Conservation (phyloP, 495 filamentous ascomycete species). For the Penicillium bialowiezense region DNA sequence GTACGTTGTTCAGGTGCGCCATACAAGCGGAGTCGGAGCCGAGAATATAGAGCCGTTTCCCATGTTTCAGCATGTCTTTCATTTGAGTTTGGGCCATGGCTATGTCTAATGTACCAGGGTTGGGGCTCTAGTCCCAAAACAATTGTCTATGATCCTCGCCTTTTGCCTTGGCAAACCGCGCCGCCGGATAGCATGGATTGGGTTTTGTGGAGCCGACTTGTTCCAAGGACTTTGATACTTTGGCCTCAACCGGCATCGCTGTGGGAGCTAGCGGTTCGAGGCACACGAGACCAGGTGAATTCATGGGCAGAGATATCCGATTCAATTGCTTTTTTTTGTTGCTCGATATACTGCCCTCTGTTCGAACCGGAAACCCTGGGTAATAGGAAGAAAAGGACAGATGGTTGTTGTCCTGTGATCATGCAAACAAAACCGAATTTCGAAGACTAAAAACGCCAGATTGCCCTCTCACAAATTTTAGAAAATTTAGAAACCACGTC, state of each 20-base stretch:
- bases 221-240: background rate
- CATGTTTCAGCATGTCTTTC: too few relatives aligned
- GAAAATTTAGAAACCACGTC: constrained; percentile 44
- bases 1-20: too few relatives aligned
- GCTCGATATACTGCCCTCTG: constrained; percentile 12
- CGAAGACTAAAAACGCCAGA: constrained; percentile 28
- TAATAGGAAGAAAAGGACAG: constrained; percentile 11
- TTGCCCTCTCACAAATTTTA: constrained; percentile 19
- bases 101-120: too few relatives aligned
- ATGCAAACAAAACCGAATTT: constrained; percentile 25
- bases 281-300: background rate
- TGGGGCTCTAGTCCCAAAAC: too few relatives aligned
- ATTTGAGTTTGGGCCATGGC: too few relatives aligned
- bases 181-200: too few relatives aligned
- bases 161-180: background rate
- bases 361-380: constrained; percentile 18
- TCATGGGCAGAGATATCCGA: background rate
- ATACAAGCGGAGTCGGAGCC: background rate
- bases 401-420: constrained; percentile 20
- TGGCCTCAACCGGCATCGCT: background rate
- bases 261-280: background rate
- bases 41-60: too few relatives aligned
- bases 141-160: background rate
- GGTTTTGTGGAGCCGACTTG: background rate
- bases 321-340: constrained; percentile 9